phyloP scores from a whole-genome alignment of 768 basidiomycete genomes.

The Suillus subaureus region DNA sequence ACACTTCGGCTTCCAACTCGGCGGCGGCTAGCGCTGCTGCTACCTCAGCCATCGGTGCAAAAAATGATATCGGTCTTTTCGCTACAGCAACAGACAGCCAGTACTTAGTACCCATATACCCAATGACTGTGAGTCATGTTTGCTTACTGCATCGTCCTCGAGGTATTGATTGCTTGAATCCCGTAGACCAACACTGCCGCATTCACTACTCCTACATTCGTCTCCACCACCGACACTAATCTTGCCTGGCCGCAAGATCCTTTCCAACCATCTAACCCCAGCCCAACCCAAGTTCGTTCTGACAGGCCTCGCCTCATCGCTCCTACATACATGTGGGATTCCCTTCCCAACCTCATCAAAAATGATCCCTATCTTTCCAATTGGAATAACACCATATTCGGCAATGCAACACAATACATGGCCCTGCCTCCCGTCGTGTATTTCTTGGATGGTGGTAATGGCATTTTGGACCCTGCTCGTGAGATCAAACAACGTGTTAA shows the following conservation, averaged over 20 bases:
- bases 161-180: constrained; percentile 13
- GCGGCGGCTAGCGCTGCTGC: constrained; percentile 41
- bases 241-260: constrained; percentile 82
- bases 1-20: constrained; percentile 21
- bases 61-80: constrained; percentile 64
- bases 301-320: constrained; percentile 93
- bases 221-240: constrained; percentile 49
- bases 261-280: constrained; percentile 66
- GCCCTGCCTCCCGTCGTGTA: constrained; percentile 67
- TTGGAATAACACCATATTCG: constrained; percentile 93
- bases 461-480: constrained; percentile 90
- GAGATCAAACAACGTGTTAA: constrained; percentile 91
- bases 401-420: constrained; percentile 81
- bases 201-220: constrained; percentile 73
- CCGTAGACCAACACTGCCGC: constrained; percentile 72
- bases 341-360: constrained; percentile 73
- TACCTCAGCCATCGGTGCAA: constrained; percentile 58
- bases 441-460: constrained; percentile 77
- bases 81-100: constrained; percentile 79
- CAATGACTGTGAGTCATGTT: constrained; percentile 71
- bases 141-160: neutral
- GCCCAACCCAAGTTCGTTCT: constrained; percentile 60
- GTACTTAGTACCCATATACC: constrained; percentile 84
- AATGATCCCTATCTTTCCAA: constrained; percentile 81
- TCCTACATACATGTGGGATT: constrained; percentile 88